Base-by-base conservation (phyloP, 2,329 filamentous ascomycete genomes). In the Intubia oerlemansii region DNA sequence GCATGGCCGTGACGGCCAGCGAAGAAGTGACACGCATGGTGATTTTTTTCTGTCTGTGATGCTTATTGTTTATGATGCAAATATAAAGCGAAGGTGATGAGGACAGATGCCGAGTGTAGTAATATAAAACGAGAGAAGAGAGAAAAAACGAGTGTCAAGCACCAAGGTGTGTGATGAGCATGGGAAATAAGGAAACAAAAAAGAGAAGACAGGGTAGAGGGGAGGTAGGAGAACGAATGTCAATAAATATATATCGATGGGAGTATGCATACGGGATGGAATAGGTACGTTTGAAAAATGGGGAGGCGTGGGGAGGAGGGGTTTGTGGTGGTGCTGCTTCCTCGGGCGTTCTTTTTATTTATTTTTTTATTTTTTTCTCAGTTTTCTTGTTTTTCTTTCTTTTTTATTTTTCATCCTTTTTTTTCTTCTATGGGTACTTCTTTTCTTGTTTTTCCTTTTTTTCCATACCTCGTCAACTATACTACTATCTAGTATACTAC, bases 41-140 rank as follows among this genome's bases (percentile, higher is more conserved):
- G 16, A 27, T 10, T 12, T 10, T n/a, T 19, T 28, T 29, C 31
- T 28, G 18, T n/a, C n/a, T 28, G 30, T 32, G 24, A 11, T 15
- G 27, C n/a, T 12, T n/a, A 24, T n/a, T 26, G 30, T 29, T 10
- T 18, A 15, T 8, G 12, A 16, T 9, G 8, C 15, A 27, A 13
- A 10, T 18, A 20, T 18, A 12, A 20, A 20, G 17, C 12, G 16
- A 31, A 12, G 11, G 10, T 13, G 16, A 17, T 21, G 12, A 12
- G 8, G 7, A 22, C 19, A 24, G n/a, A 15, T 13, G 22, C 10
- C n/a, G 17, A 21, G 25, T 12, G 10, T n/a, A 12, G 7, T 12
- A 10, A n/a, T n/a, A n/a, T n/a, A n/a, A n/a, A n/a, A n/a, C n/a
- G n/a, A n/a, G n/a, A n/a, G n/a, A n/a, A n/a, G n/a, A n/a, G n/a